These are phyloP conservation scores for Medicago arabica DNA, from an alignment of 306 rosid genomes.

Conservation along the genomic window DNA sequence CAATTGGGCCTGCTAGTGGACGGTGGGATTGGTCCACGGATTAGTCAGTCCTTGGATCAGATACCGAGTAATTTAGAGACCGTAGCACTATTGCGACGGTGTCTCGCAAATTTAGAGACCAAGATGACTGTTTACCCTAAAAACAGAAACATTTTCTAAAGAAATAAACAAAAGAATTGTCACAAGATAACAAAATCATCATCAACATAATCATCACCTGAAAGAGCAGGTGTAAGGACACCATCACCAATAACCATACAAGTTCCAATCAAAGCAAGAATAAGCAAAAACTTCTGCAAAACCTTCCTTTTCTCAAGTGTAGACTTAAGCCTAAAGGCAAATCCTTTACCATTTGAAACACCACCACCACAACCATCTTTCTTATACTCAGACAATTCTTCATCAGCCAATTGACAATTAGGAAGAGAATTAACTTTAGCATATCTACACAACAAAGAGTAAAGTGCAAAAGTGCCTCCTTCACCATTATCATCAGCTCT, in stretches of 20 bases:
- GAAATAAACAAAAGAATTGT: background rate
- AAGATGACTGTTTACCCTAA: slow-evolving; percentile 5
- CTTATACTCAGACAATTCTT: slow-evolving; percentile 74
- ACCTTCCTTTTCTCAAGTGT: slow-evolving; percentile 73
- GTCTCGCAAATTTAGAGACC: background rate
- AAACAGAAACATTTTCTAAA: background rate
- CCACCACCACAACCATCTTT: slow-evolving; percentile 34
- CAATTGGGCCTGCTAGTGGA: background rate
- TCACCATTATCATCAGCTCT: slow-evolving; percentile 96
- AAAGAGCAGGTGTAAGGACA: slow-evolving; percentile 88
- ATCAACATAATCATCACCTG: slow-evolving; percentile 55
- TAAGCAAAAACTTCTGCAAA: slow-evolving; percentile 76
- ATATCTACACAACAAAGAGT: slow-evolving; percentile 86
- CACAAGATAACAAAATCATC: background rate
- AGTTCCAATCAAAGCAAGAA: slow-evolving; percentile 90
- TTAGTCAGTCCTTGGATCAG: background rate
- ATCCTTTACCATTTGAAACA: slow-evolving; percentile 40
- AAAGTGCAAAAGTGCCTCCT: slow-evolving; percentile 96
- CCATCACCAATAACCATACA: slow-evolving; percentile 99
- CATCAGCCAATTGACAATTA: slow-evolving; percentile 73
- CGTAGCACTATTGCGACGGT: background rate
- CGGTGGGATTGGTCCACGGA: background rate
- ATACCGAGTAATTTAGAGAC: background rate
- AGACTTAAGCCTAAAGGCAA: slow-evolving; percentile 58
- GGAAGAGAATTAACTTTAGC: slow-evolving; percentile 79